Conservation (phyloP, 2,329 filamentous ascomycete genomes). For the Teratosphaeria destructans region DNA sequence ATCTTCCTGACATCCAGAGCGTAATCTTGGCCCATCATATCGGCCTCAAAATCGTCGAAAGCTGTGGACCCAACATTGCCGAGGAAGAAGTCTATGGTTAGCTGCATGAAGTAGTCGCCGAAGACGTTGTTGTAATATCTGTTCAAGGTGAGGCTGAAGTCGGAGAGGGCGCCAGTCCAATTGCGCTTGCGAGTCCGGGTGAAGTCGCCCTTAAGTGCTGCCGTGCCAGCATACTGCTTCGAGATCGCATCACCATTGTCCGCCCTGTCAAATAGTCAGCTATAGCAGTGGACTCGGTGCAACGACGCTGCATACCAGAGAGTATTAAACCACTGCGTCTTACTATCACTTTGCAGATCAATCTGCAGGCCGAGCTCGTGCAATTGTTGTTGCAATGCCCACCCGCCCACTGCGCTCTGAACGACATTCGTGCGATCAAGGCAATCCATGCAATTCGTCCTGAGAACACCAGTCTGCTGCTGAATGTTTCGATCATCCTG, state of each 20-base stretch:
- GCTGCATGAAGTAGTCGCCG: conserved; percentile 94
- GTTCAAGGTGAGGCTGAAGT: conserved; percentile 79
- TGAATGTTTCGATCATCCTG: conserved; percentile 32
- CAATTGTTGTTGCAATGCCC: conserved; percentile 71
- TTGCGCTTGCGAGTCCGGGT: conserved; percentile 85
- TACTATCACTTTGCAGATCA: conserved; percentile 62
- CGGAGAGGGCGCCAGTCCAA: conserved; percentile 81
- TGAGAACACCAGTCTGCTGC: conserved; percentile 63
- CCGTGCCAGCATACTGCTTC: conserved; percentile 90
- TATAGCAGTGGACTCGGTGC: background rate
- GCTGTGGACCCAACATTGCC: conserved; percentile 76
- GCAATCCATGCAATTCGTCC: conserved; percentile 98
- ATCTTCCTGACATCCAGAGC: conserved; percentile 77
- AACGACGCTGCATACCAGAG: conserved; percentile 48
- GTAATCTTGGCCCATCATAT: conserved; percentile 88
- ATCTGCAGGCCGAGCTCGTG: conserved; percentile 66
- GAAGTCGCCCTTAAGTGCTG: conserved; percentile 92
- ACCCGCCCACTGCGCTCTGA: conserved; percentile 79
- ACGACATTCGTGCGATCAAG: conserved; percentile 92
- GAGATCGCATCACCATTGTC: conserved; percentile 96
- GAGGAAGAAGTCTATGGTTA: conserved; percentile 89
- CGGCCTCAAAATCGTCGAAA: conserved; percentile 88
- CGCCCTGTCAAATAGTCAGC: conserved; percentile 36
- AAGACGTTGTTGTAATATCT: conserved; percentile 79
- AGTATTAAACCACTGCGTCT: conserved; percentile 87